phyloP scores from a whole-genome alignment of 2,329 filamentous ascomycete genomes.

The Blumeria graminis region DNA sequence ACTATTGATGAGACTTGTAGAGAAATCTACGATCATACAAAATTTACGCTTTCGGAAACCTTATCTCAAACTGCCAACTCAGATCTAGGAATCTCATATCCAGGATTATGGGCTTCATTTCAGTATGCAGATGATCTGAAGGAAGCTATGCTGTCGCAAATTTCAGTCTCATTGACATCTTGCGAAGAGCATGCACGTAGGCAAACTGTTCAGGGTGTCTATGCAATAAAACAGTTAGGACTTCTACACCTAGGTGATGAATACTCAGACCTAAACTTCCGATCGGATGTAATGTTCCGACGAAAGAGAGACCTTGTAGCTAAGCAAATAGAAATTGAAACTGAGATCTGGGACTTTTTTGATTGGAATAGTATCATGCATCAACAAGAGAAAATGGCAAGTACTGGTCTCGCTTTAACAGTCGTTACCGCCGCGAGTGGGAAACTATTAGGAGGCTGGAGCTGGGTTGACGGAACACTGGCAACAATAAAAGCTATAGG shows the following conservation, averaged over 20 bases:
- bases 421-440: conserved; percentile 67
- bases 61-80: conserved; percentile 55
- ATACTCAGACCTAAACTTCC: conserved; percentile 68
- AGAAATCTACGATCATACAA: conserved; percentile 65
- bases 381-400: conserved; percentile 79
- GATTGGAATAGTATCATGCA: conserved; percentile 66
- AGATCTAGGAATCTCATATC: conserved; percentile 65
- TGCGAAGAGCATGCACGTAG: conserved; percentile 73
- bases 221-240: conserved; percentile 69
- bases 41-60: conserved; percentile 46
- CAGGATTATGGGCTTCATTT: conserved; percentile 64
- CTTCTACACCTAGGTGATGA: conserved; percentile 72
- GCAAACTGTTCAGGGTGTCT: conserved; percentile 59
- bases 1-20: conserved; percentile 69
- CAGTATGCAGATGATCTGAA: conserved; percentile 86
- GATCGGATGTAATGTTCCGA: conserved; percentile 82
- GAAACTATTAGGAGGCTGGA: conserved; percentile 56
- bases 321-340: conserved; percentile 64
- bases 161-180: conserved; percentile 49
- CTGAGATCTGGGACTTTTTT: conserved; percentile 83
- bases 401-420: conserved; percentile 84
- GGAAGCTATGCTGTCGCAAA: conserved; percentile 71
- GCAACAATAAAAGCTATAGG: conserved; percentile 62
- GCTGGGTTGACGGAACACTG: conserved; percentile 74
- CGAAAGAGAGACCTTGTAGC: conserved; percentile 59